Conservation (phyloP, 73 alveolate species). For the Tetrahymena borealis region DNA sequence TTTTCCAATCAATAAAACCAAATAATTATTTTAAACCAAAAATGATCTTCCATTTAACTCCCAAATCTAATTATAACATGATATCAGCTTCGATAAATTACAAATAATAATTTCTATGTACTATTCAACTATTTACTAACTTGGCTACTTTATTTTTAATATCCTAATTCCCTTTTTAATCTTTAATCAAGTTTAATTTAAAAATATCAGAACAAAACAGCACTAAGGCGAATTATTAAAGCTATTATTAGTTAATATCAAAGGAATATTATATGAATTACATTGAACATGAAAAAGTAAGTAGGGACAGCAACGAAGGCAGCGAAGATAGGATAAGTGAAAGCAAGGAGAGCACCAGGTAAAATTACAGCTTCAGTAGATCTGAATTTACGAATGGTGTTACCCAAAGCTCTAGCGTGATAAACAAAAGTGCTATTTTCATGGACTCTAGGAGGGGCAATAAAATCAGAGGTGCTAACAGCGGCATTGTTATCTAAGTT, state of each 20-base stretch:
- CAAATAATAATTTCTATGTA: too few relatives aligned
- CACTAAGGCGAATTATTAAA: too few relatives aligned
- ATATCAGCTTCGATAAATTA: too few relatives aligned
- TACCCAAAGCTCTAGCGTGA: background rate
- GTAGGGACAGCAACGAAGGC: background rate
- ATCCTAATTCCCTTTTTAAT: too few relatives aligned
- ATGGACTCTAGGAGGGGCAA: conserved; percentile 2
- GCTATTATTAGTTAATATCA: background rate
- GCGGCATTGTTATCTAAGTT: background rate
- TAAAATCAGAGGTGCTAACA: background rate
- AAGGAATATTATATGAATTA: background rate
- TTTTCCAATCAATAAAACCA: background rate
- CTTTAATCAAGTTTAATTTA: too few relatives aligned
- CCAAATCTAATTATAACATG: too few relatives aligned
- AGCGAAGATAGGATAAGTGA: background rate
- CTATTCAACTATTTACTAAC: too few relatives aligned
- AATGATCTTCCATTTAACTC: too few relatives aligned
- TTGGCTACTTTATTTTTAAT: too few relatives aligned
- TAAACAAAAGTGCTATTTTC: background rate
- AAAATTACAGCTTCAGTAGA: background rate
- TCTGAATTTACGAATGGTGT: background rate
- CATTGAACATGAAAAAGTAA: background rate
- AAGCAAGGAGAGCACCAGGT: background rate
- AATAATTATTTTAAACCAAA: too few relatives aligned
- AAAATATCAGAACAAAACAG: too few relatives aligned